phyloP scores from a whole-genome alignment of 306 rosid genomes.

The Prunus salicina region DNA sequence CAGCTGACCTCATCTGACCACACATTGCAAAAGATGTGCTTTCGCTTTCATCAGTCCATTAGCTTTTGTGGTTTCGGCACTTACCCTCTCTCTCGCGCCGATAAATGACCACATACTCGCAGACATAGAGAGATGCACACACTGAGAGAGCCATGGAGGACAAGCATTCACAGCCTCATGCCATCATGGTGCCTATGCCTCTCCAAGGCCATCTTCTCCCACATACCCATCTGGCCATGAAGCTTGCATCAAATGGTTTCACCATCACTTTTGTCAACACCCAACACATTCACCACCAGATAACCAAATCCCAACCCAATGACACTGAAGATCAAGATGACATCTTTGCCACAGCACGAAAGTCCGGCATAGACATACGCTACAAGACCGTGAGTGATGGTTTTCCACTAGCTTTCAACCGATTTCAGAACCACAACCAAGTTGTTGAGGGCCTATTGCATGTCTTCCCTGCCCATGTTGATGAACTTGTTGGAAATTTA shows the following conservation, averaged over 20 bases:
- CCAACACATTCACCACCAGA: slow-evolving; percentile 9
- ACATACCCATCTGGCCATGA: slow-evolving; percentile 17
- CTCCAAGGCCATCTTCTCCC: slow-evolving; percentile 34
- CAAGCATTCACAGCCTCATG: slow-evolving; percentile 17
- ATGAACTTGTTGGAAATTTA: slow-evolving; percentile 28
- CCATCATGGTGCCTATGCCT: slow-evolving; percentile 9
- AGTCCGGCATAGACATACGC: slow-evolving; percentile 29
- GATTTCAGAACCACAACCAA: slow-evolving; percentile 18
- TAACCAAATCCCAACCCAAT: slow-evolving; percentile 3
- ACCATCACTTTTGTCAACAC: slow-evolving; percentile 32
- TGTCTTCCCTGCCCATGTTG: slow-evolving; percentile 31
- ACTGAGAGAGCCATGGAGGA: neutral
- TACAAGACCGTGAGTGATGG: slow-evolving; percentile 32
- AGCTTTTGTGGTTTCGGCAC: neutral
- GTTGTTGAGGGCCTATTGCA: neutral
- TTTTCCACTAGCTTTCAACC: slow-evolving; percentile 25
- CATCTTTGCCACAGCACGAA: slow-evolving; percentile 24
- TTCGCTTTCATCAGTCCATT: no score
- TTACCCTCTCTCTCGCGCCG: neutral
- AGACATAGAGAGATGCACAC: no score
- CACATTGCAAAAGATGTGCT: no score
- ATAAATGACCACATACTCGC: neutral
- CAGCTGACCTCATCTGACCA: no score
- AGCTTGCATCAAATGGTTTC: slow-evolving; percentile 26
- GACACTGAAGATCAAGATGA: slow-evolving; percentile 2